Evolutionary conservation across 495 filamentous ascomycete species (phyloP), one percentile per base, ranked within the genome.

Genomic region (Polyplosphaeria fusca): DNA sequence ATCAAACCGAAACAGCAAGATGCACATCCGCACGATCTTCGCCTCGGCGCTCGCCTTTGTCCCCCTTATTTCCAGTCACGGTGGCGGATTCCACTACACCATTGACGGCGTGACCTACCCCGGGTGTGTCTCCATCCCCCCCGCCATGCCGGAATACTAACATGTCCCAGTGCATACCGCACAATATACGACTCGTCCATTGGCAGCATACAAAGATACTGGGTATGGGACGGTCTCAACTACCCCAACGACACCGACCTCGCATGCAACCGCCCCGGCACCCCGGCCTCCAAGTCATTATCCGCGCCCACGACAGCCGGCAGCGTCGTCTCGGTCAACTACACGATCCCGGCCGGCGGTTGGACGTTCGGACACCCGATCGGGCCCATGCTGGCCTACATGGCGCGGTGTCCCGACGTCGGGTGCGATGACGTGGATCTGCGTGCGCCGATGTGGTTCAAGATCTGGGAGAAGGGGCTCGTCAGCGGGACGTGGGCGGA

Each of bases 241-340:
- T 77, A 2, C 74, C 71, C 7, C 67, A 67, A n/a, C n/a, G n/a
- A n/a, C 5, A 60, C 72, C 51, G 77, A 77, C 44, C 44, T 79
- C 5, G 75, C 78, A 58, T 79, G 57, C 52, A 47, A 52, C 16
- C 51, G 62, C 2, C 72, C 66, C 16, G 30, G 51, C 18, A 58
- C 19, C 16, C 47, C 19, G 72, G 68, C 46, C 69, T 71, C 58
- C 50, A 52, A 14, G 77, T 74, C 12, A 69, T 42, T 12, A 25
- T 23, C n/a, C 61, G 57, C n/a, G 58, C 62, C 11, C 42, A n/a
- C 57, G 2, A 35, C 57, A 1, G 57, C 61, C 26, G 62, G 52
- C 4, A 18, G 27, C 18, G 62, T 47, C 25, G 52, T 52, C 2
- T 57, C 62, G 7, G 62, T 57, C 5, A 35, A 28, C 7, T 23